Base-by-base conservation (phyloP, 2,329 filamentous ascomycete genomes). In the Ophiocordyceps camponoti-saundersi region DNA sequence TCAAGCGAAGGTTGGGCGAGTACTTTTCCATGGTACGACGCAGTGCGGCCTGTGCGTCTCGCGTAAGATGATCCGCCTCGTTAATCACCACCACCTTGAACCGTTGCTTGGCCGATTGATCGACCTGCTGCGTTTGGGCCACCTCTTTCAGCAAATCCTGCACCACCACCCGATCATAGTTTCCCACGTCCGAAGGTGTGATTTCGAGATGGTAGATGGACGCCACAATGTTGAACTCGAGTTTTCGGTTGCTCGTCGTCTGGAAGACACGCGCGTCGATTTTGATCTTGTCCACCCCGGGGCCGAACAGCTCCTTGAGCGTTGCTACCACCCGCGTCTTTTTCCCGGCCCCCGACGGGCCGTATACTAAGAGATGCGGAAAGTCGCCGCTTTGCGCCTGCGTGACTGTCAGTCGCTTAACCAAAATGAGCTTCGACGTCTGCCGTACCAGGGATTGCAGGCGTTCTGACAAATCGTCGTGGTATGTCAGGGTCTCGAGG, bases 71-170 rank as follows among this genome's bases (percentile, higher is more conserved):
- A 60, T 98, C 93, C 8, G 92, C 92, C 70, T 98, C 92, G 57
- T 98, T 98, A 72, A 98, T 96, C 34, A 98, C 90, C 1, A 98
- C 92, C 1, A 98, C 89, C 67, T 98, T 98, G 75, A 98, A 98
- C 42, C 81, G 77, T 62, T 98, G 92, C 61, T 80, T 85, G 16
- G 93, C 93, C 13, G 79, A 74, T 54, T 92, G 73, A 62, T 98
- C 92, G n/a, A 98, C 92, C 67, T 98, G 93, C 63, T 98, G 92
- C 46, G 92, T 98, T 65, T 98, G 93, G 29, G 93, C 92, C 6
- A 98, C 90, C 65, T 98, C 92, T 64, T 98, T 98, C 44, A 98
- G 70, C 44, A 98, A 70, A 58, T 96, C 92, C 61, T 98, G 92
- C 15, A 98, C 75, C 2, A 98, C 92, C 3, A 98, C 92, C 47